Base-by-base conservation (phyloP, 2,329 filamentous ascomycete genomes). In the Zymoseptoria tritici region DNA sequence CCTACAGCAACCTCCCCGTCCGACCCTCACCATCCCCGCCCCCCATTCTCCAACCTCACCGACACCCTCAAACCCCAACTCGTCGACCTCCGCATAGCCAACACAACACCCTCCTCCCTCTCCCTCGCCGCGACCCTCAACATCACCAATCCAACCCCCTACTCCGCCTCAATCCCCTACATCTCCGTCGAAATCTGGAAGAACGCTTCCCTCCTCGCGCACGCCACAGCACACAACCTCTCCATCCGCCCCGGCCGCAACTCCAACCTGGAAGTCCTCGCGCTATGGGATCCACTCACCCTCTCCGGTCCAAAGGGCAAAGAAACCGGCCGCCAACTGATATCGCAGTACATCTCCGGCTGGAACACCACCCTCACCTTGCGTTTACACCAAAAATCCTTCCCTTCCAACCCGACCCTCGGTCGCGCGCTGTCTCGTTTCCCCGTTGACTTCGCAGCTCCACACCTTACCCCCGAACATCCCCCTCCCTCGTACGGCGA, bases 271-370 rank as follows among this genome's bases (percentile, higher is more conserved):
- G 67, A 81, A 1, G 82, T 94, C 16, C 81, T 82, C 22, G 88
- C 87, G 0, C 80, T 82, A 0, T 97, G 91, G 90, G 84, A 89
- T 64, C 92, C 92, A 0, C 74, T 79, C 3, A 80, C 73, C 3
- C 73, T 83, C 60, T 83, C 85, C 46, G 90, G 89, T 9, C 67
- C 79, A n/a, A 71, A 79, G 57, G 89, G 85, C 2, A 80, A 79
- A 51, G 73, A 78, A 26, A 80, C 86, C 62, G 91, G 89, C 1
- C 81, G 84, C 57, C 83, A 91, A 53, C 77, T 97, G 20, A 75
- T 97, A 9, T 96, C 91, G 2, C 85, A 90, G 67, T 97, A 94
- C 69, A 79, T 97, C 9, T 97, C 92, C 3, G 91, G 91, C 8
- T 86, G 83, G 72, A 97, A 97, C 75, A 91, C 89, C 0, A 91